phyloP scores from a whole-genome alignment of 164 flowering plant species.

The Saururus chinensis region DNA sequence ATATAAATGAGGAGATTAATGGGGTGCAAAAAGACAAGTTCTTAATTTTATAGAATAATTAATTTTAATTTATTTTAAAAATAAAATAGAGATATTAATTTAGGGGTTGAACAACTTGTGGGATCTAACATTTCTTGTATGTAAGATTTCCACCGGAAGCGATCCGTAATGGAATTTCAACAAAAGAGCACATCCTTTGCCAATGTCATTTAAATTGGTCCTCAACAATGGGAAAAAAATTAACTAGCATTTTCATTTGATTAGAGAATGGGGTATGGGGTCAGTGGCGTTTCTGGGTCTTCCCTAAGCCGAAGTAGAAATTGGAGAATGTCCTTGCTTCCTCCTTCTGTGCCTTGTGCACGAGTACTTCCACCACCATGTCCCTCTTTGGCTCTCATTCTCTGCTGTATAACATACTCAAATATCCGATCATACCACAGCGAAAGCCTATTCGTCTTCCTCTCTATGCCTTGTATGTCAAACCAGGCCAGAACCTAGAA shows the following conservation, averaged over 20 bases:
- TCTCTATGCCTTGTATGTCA: slow-evolving; percentile 23
- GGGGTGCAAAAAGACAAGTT: too few relatives aligned
- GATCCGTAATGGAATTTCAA: too few relatives aligned
- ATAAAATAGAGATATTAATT: too few relatives aligned
- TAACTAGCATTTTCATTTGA: neutral
- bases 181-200: too few relatives aligned
- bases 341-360: neutral
- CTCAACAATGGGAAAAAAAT: neutral
- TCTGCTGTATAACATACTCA: neutral
- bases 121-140: too few relatives aligned
- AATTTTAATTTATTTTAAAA: too few relatives aligned
- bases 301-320: neutral
- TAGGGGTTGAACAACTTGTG: too few relatives aligned
- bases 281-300: neutral
- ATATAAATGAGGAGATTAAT: too few relatives aligned
- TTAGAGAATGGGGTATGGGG: neutral
- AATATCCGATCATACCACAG: slow-evolving; percentile 7
- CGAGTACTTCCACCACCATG: too few relatives aligned
- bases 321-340: slow-evolving; percentile 3
- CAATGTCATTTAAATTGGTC: neutral
- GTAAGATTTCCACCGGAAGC: too few relatives aligned
- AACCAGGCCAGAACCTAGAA: slow-evolving; percentile 18
- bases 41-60: too few relatives aligned
- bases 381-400: neutral
- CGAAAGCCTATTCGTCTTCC: slow-evolving; percentile 1